Conservation (phyloP, 2,329 filamentous ascomycete species). For the Hypomyces perniciosus region DNA sequence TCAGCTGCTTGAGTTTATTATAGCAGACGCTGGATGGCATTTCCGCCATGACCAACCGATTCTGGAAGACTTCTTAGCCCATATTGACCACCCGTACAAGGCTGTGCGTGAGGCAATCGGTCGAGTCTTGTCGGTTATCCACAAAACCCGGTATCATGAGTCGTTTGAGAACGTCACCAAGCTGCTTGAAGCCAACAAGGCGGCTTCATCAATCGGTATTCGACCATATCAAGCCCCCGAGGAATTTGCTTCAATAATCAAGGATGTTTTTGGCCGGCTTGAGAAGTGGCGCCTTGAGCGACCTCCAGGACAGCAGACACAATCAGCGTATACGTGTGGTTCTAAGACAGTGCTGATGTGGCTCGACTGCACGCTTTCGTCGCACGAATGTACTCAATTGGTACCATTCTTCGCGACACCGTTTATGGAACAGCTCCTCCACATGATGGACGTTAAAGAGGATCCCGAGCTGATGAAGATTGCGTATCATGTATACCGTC, state of each 20-base stretch:
- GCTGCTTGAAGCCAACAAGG: slow-evolving; percentile 72
- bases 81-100: slow-evolving; percentile 97
- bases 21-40: slow-evolving; percentile 90
- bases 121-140: slow-evolving; percentile 78
- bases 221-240: slow-evolving; percentile 74
- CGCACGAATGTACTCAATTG: slow-evolving; percentile 86
- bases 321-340: slow-evolving; percentile 88
- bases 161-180: slow-evolving; percentile 75
- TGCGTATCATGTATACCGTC: slow-evolving; percentile 94
- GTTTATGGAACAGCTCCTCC: slow-evolving; percentile 86
- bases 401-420: slow-evolving; percentile 84
- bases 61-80: slow-evolving; percentile 77
- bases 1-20: slow-evolving; percentile 78
- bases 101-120: slow-evolving; percentile 93
- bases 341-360: slow-evolving; percentile 94
- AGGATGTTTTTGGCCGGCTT: slow-evolving; percentile 68
- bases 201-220: slow-evolving; percentile 73
- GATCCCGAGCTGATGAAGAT: slow-evolving; percentile 91
- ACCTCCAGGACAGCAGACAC: slow-evolving; percentile 81
- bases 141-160: slow-evolving; percentile 88
- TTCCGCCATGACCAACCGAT: slow-evolving; percentile 88
- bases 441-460: slow-evolving; percentile 99
- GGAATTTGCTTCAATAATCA: slow-evolving; percentile 67
- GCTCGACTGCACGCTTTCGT: slow-evolving; percentile 86
- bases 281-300: slow-evolving; percentile 85